A percentile compares a stretch with the other conserved stretches of the same genome.
Conservation (phyloP, 2,329 filamentous ascomycete genomes). For the Xylaria sp. region DNA sequence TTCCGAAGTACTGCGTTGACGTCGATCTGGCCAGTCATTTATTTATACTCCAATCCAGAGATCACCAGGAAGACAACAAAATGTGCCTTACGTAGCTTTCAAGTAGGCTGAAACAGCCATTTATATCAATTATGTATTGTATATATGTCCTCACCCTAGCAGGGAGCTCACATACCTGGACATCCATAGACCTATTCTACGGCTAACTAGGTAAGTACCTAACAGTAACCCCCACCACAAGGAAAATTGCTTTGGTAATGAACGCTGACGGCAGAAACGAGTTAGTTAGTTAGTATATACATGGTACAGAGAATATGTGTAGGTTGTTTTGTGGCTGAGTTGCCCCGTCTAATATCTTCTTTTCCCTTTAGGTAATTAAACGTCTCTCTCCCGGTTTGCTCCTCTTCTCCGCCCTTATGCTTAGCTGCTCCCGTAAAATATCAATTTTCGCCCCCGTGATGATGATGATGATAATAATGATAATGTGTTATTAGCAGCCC, state of each 20-base stretch:
- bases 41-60: no score
- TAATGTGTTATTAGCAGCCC: not conserved
- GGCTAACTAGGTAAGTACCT: conserved; percentile 7
- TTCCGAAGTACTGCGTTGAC: no score
- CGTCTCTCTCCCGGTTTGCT: conserved; percentile 15
- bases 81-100: no score
- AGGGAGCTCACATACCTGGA: not conserved
- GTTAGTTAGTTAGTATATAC: conserved; percentile 22
- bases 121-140: no score
- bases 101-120: no score
- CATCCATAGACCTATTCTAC: conserved; percentile 7
- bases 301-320: conserved; percentile 21
- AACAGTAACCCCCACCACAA: conserved; percentile 6
- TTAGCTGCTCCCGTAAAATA: conserved; percentile 11
- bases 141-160: not conserved
- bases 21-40: no score
- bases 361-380: conserved; percentile 5
- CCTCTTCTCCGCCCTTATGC: not conserved
- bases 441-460: not conserved
- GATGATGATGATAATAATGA: no score
- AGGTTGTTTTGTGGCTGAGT: conserved; percentile 21
- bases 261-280: conserved; percentile 14
- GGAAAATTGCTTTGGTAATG: conserved; percentile 5
- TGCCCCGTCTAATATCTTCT: conserved; percentile 19
- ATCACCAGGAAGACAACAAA: no score